A percentile compares a stretch with the other conserved stretches of the same genome.
These are phyloP conservation scores for Alternaria burnsii DNA, from an alignment of 2,329 filamentous ascomycete genomes.

Conservation along the genomic window DNA sequence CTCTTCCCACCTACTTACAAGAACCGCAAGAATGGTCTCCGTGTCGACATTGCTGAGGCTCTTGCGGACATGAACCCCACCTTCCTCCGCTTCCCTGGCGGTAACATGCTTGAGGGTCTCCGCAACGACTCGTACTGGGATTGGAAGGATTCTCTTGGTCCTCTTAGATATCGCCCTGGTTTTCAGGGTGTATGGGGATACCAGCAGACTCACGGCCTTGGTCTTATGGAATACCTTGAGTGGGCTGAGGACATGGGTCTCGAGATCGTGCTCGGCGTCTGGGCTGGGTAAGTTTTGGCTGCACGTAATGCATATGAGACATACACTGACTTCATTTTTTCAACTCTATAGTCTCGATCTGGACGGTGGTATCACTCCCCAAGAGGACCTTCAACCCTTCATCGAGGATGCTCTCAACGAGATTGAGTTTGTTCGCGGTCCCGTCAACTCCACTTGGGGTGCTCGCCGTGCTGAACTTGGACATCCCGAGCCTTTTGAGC, in stretches of 20 bases:
- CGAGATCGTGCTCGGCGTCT: slow-evolving; percentile 55
- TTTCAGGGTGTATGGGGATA: slow-evolving; percentile 57
- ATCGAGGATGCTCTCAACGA: slow-evolving; percentile 52
- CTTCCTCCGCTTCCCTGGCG: slow-evolving; percentile 62
- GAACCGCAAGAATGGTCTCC: slow-evolving; percentile 60
- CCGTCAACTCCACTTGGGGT: slow-evolving; percentile 44
- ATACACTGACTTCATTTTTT: too few relatives aligned
- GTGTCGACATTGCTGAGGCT: slow-evolving; percentile 60
- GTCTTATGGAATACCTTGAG: slow-evolving; percentile 59
- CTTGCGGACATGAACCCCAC: slow-evolving; percentile 54
- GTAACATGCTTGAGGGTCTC: slow-evolving; percentile 56
- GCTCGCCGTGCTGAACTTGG: slow-evolving; percentile 48
- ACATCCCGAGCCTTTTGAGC: slow-evolving; percentile 48
- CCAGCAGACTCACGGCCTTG: slow-evolving; percentile 56
- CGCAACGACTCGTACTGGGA: slow-evolving; percentile 38
- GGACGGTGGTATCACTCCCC: slow-evolving; percentile 49
- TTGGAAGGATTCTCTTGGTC: slow-evolving; percentile 62
- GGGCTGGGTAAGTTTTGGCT: slow-evolving; percentile 41
- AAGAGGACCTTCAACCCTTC: slow-evolving; percentile 49
- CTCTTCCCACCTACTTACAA: slow-evolving; percentile 66
- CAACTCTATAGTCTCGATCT: slow-evolving; percentile 44
- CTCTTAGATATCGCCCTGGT: slow-evolving; percentile 59
- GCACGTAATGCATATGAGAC: too few relatives aligned
- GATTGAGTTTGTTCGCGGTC: slow-evolving; percentile 47
- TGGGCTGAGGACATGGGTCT: slow-evolving; percentile 58